Base-by-base conservation (phyloP, 192 early-diverging fungal species). In the Mortierella alpina region DNA sequence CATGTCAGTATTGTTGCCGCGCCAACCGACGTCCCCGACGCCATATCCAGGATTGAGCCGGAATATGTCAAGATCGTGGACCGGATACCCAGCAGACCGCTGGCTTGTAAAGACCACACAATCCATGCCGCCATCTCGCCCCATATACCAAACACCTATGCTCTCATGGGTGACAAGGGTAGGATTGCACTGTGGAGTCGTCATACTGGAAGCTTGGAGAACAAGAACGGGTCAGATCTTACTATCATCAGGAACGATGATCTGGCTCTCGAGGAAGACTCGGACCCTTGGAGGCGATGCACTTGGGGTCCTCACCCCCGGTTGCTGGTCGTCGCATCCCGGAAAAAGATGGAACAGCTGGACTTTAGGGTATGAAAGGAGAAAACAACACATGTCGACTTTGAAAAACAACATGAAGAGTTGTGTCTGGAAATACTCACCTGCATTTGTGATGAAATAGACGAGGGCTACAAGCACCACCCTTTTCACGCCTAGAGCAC, bases 121-220 rank as follows among this genome's bases (percentile, higher is more conserved):
- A 68, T 75, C 22, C 65, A 68, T 51, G 73, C 73, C 9, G 59
- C 66, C 42, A 68, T 75, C 3, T 75, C 73, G n/a, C 73, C 73
- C 9, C 52, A 68, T 63, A 44, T 41, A 20, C 58, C 57, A 13
- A 61, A 67, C 23, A 62, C 56, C 17, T 75, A 75, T 31, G 73
- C 73, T 13, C 42, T 75, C 6, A 44, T 75, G 6, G 66, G 73
- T 31, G 66, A 75, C 13, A 52, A 50, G 12, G 73, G 73, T 1
- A 49, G 66, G 17, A n/a, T 75, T 1, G 51, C 59, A 18, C 17
- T 68, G 42, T 75, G 73, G 73, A 62, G 31, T 31, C 31, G 31
- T 31, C 31, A 31, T 31, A 31, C 31, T 31, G 31, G 31, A 31
- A 31, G 31, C 31, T 31, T 10, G 10, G 17, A 17, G 15, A 46